Conservation (phyloP, 129 eudicot species). For the Cynara cardunculus region DNA sequence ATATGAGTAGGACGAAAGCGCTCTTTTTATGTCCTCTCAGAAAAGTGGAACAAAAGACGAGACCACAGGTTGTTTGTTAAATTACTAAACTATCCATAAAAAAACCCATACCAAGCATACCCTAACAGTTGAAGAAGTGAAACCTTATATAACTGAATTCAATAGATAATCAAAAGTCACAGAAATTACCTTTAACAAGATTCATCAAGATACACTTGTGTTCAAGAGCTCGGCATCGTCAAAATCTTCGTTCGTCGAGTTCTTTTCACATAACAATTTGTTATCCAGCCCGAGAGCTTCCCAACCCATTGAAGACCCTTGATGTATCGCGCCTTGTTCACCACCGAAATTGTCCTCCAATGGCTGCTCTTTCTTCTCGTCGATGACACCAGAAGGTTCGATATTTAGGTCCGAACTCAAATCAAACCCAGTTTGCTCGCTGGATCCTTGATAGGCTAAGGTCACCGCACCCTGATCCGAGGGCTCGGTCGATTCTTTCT, state of each 20-base stretch:
- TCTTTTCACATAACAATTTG: slow-evolving; percentile 43
- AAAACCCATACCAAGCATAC: too few species aligned
- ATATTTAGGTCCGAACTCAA: slow-evolving; percentile 56
- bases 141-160: too few species aligned
- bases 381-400: slow-evolving; percentile 37
- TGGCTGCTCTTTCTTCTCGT: slow-evolving; percentile 37
- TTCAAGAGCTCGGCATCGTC: slow-evolving; percentile 43
- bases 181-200: slow-evolving; percentile 23
- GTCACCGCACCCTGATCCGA: slow-evolving; percentile 56
- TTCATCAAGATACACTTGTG: slow-evolving; percentile 31
- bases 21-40: too few species aligned
- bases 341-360: slow-evolving; percentile 10
- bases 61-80: too few species aligned
- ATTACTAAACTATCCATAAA: too few species aligned
- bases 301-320: slow-evolving; percentile 40
- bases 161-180: not conserved
- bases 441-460: slow-evolving; percentile 43
- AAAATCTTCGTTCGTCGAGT: slow-evolving; percentile 50
- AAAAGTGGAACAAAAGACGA: too few species aligned
- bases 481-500: slow-evolving; percentile 69
- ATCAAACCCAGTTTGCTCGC: slow-evolving; percentile 57
- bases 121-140: not conserved
- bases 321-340: slow-evolving; percentile 15
- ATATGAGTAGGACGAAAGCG: too few species aligned
- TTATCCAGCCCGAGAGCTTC: slow-evolving; percentile 36